Evolutionary conservation across 345 rosid genomes (phyloP), one percentile per base, ranked within the genome.

Genomic region (Ceriops decandra): DNA sequence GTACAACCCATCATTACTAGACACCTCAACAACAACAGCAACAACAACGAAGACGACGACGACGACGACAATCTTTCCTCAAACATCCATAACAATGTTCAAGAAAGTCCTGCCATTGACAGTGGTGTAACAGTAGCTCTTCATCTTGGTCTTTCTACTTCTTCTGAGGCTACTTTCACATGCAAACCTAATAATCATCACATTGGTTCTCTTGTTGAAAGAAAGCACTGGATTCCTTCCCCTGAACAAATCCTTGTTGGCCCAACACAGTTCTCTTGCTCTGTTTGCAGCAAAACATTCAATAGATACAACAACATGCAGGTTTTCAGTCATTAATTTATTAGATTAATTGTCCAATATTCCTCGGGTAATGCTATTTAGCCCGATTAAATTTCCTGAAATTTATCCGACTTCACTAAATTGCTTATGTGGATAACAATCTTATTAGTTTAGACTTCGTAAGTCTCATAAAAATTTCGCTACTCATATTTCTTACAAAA

Each of bases 281-380:
- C 90, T 68, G 92, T 92, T 80, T 92, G 98, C 85, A 77, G 77
- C 78, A 92, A 87, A 72, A 85, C 92, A 31, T 92, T 92, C 85
- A 92, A 88, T 72, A 76, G 98, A 77, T 90, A 83, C 87, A 92
- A 92, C 74, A 92, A 92, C 76, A 90, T 92, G 98, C 98, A 92
- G 96, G 98, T 88, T 60, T 15, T 36, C 47, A 56, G 22, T 56
- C 10, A 56, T 56, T 56, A 22, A 56, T 56, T 56, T 10, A 56
- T 56, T 11, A 21, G 26, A 56, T 56, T 8, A 3, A 22, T 26
- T 22, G 17, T 35, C 30, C 30, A 15, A n/a, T 5, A 20, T 27
- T 58, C 21, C 57, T 17, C 7, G 36, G 6, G 7, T 33, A 33
- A 6, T 33, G 35, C 35, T 33, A 33, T 33, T 33, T 33, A 33